Base-by-base conservation (phyloP, 257 asterid species). In the Catharanthus roseus region DNA sequence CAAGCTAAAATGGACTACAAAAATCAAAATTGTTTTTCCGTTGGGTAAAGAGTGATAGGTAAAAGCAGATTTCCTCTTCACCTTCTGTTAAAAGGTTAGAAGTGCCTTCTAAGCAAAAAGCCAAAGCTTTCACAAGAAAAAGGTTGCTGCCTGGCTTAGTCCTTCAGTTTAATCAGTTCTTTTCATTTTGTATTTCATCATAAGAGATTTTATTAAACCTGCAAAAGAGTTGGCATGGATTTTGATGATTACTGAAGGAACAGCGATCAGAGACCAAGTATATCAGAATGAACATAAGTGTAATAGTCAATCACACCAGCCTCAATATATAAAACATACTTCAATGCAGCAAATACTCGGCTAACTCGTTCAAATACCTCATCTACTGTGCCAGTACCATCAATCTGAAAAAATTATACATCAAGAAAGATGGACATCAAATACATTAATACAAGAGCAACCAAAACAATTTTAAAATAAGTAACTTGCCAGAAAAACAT, bases 371-470 rank as follows among this genome's bases (percentile, higher is more conserved):
- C 93, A 80, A 82, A 91, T 75, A 93, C 91, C 81, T 93, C 93
- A 62, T 88, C 96, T 84, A 79, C 86, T 47, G 97, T 83, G 77
- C 97, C 99, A 67, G 91, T 86, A 78, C 85, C 96, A 77, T 91
- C 95, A 74, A 93, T 80, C 97, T 91, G 88, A 2, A 10, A 65
- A 36, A 65, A 34, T 23, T n/a, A 38, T 21, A 19, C 49, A 42
- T 39, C 51, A 38, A n/a, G 51, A 65, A 65, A 64, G 19, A 41
- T 11, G 53, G 69, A 38, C 69, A 21, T 39, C 10, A 39, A 39
- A 65, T 6, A 10, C 36, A 65, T 4, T 13, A 41, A 65, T 3
- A 5, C 34, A 21, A 41, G 54, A 23, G 49, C 33, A 24, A 18
- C 0, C 67, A 18, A 29, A 61, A 19, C 15, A 18, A 61, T 61